These are phyloP conservation scores for Graphiopsis chlorocephala DNA, from an alignment of 2,329 filamentous ascomycete genomes.

Conservation along the genomic window DNA sequence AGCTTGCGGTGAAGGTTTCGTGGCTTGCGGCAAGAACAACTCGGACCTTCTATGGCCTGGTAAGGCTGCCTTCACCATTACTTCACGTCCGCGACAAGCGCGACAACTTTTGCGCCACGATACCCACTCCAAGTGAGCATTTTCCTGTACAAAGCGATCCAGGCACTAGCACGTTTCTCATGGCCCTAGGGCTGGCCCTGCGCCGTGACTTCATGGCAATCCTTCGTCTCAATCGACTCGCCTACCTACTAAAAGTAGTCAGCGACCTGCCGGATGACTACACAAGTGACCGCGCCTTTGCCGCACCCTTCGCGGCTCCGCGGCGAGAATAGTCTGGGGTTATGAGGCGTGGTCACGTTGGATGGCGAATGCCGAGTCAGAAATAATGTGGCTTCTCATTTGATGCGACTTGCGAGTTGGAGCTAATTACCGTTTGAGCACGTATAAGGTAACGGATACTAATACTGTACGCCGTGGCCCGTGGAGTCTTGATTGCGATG, in stretches of 20 bases:
- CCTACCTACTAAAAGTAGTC: background rate
- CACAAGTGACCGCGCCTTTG: background rate
- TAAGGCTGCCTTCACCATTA: background rate
- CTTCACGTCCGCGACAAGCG: background rate
- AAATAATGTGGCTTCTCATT: background rate
- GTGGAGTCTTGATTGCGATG: background rate
- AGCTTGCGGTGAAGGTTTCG: background rate
- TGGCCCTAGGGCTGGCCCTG: conserved; percentile 11
- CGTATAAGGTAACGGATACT: background rate
- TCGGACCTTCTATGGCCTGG: background rate
- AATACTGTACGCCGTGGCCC: background rate
- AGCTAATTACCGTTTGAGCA: background rate
- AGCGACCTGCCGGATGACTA: conserved; percentile 1
- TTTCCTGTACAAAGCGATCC: background rate
- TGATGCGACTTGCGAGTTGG: background rate
- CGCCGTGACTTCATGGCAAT: conserved; percentile 4
- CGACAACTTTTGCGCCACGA: background rate
- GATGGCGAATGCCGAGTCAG: background rate
- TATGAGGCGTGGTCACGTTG: background rate
- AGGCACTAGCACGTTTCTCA: background rate
- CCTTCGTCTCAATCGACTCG: background rate
- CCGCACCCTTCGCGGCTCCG: background rate
- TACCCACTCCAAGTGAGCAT: background rate
- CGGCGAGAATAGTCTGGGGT: background rate
- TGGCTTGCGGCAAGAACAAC: background rate